Evolutionary conservation across 257 asterid species (phyloP), one percentile per base, ranked within the genome.

Genomic region (Jaltomata sinuosa): DNA sequence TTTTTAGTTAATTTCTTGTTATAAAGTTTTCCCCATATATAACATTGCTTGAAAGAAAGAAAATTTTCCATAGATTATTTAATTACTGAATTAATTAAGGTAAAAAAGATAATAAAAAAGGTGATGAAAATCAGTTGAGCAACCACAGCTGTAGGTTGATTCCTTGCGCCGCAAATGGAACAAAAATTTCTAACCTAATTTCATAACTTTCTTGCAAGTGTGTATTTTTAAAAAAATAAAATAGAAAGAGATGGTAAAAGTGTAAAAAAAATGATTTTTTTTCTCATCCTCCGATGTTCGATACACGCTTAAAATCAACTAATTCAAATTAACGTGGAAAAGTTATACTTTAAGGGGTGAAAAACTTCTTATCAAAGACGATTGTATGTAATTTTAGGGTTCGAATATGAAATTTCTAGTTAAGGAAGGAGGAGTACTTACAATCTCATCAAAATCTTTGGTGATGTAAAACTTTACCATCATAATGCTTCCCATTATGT

Each of bases 101-200:
- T 42, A 27, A 22, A 52, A 50, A 50, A 53, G 7, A 7, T 29
- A 29, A 64, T 2, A n/a, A 64, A 29, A 68, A 34, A 68, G 25
- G 47, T 32, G 34, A 72, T 72, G 3, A 27, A 34, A 18, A 32
- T 49, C 49, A 55, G 76, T 40, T 65, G 67, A 78, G 82, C 55
- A 83, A 83, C 81, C 36, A 59, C 4, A 42, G 50, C 38, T 34
- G 34, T 65, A 15, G 34, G 5, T 16, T 31, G 11, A 65, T 31
- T 12, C 1, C 1, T 9, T 52, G 9, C 57, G 52, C 79, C 29
- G 40, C 29, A 38, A 74, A 80, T 57, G 29, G 5, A 42, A 8
- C 68, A 53, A 80, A 84, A 34, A 0, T 7, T 84, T 84, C 85
- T 12, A 72, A 81, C 85, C 87, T 71, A 81, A 74, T 55, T 72